phyloP scores from a whole-genome alignment of 805 yeast genomes.

The Candida ponderosae region DNA sequence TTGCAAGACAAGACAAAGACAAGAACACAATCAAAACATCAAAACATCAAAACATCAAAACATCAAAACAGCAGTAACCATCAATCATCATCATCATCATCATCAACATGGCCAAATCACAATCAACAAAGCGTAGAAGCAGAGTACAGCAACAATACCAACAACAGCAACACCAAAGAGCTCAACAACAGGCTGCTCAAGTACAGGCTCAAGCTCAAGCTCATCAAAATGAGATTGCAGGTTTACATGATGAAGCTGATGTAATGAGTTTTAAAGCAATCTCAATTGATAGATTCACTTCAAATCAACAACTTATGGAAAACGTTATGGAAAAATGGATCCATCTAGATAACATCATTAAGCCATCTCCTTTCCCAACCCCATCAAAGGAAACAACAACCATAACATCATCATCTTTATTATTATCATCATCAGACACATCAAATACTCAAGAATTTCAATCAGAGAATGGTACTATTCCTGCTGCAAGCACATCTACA shows the following conservation, averaged over 20 bases:
- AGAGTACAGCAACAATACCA: slow-evolving; percentile 11
- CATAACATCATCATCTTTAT: too few species aligned
- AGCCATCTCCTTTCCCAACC: slow-evolving; percentile 26
- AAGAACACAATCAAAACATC: too few species aligned
- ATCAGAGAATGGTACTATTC: too few species aligned
- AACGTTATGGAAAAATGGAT: slow-evolving; percentile 37
- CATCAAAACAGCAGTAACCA: too few species aligned
- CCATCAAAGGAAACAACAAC: too few species aligned
- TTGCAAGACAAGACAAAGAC: too few species aligned
- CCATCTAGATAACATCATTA: slow-evolving; percentile 36
- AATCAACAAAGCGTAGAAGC: slow-evolving; percentile 16
- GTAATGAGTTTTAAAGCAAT: slow-evolving; percentile 40
- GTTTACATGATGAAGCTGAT: slow-evolving; percentile 45
- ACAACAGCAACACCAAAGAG: slow-evolving; percentile 4
- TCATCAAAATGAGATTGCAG: slow-evolving; percentile 15
- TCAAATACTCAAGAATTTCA: too few species aligned
- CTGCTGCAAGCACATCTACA: too few species aligned
- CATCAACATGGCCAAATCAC: slow-evolving; percentile 16
- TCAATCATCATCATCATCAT: too few species aligned
- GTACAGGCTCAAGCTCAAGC: slow-evolving; percentile 6
- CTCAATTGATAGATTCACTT: slow-evolving; percentile 33
- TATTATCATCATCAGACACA: too few species aligned
- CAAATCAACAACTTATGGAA: slow-evolving; percentile 43
- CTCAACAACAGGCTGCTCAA: slow-evolving; percentile 1
- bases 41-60: too few species aligned